Conservation (phyloP, 805 yeast genomes). For the Pichia thaimueangensis region DNA sequence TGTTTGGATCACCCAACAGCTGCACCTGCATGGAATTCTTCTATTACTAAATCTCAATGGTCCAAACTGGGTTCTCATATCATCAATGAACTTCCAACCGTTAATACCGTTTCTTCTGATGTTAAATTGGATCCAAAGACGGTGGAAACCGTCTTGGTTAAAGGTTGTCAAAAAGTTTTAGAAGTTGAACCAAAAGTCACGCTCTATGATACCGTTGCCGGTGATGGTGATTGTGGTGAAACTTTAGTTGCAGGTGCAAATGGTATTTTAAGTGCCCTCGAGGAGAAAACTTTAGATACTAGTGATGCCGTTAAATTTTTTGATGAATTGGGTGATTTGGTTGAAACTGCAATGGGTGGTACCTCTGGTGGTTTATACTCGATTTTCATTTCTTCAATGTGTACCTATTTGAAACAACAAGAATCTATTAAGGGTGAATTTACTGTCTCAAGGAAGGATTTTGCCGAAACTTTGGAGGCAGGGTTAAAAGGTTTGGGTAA, state of each 20-base stretch:
- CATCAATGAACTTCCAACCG: constrained; percentile 26
- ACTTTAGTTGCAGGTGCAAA: constrained; percentile 79
- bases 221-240: constrained; percentile 97
- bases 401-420: constrained; percentile 42
- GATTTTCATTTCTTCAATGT: constrained; percentile 73
- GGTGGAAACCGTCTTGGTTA: constrained; percentile 32
- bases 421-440: constrained; percentile 20
- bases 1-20: constrained; percentile 65
- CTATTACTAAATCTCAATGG: constrained; percentile 26
- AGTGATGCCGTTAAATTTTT: constrained; percentile 52
- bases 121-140: constrained; percentile 27
- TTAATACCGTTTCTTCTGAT: constrained; percentile 12
- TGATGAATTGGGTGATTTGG: constrained; percentile 70
- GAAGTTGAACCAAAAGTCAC: constrained; percentile 81
- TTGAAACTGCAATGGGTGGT: constrained; percentile 92
- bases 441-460: constrained; percentile 27
- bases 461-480: constrained; percentile 44
- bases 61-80: constrained; percentile 8
- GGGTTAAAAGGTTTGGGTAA: constrained; percentile 73
- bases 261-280: constrained; percentile 54
- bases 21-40: constrained; percentile 78
- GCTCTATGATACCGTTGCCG: constrained; percentile 78
- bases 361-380: constrained; percentile 93
- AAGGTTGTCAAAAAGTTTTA: constrained; percentile 48
- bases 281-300: constrained; percentile 31